These are phyloP conservation scores for Pichia paraexigua DNA, from an alignment of 805 yeast species.

Conservation along the genomic window DNA sequence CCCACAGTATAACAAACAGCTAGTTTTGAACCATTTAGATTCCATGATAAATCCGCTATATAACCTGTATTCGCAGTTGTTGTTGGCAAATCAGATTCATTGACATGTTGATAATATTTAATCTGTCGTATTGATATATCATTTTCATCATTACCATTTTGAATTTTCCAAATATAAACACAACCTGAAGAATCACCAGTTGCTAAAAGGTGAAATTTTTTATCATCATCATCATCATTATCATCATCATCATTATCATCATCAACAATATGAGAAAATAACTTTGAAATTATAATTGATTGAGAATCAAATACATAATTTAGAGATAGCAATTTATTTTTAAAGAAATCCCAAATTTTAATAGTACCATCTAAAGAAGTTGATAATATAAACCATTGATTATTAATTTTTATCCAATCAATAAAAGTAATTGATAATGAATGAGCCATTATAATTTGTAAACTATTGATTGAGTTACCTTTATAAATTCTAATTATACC, in stretches of 20 bases:
- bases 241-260: too few relatives aligned
- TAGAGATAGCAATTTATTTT: slow-evolving; percentile 32
- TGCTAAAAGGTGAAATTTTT: slow-evolving; percentile 39
- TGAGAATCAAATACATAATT: slow-evolving; percentile 36
- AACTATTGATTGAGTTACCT: slow-evolving; percentile 48
- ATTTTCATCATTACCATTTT: slow-evolving; percentile 3
- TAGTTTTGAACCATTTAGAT: slow-evolving; percentile 16
- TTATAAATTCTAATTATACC: slow-evolving; percentile 67
- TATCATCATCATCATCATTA: too few relatives aligned
- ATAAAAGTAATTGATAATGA: slow-evolving; percentile 49
- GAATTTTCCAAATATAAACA: slow-evolving; percentile 44
- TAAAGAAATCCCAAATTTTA: slow-evolving; percentile 55
- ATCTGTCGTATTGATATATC: slow-evolving; percentile 9
- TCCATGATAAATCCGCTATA: slow-evolving; percentile 22
- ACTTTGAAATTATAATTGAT: slow-evolving; percentile 45
- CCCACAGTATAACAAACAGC: slow-evolving; percentile 22
- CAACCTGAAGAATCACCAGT: slow-evolving; percentile 62
- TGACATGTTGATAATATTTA: slow-evolving; percentile 20
- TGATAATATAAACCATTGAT: slow-evolving; percentile 33
- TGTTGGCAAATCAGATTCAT: slow-evolving; percentile 1
- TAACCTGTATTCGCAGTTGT: slow-evolving; percentile 3
- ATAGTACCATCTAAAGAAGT: slow-evolving; percentile 66
- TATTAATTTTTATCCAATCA: slow-evolving; percentile 41
- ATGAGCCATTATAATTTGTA: slow-evolving; percentile 44
- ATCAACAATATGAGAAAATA: slow-evolving; percentile 33